phyloP scores from a whole-genome alignment of 495 filamentous ascomycete genomes.

The Rhypophila decipiens region DNA sequence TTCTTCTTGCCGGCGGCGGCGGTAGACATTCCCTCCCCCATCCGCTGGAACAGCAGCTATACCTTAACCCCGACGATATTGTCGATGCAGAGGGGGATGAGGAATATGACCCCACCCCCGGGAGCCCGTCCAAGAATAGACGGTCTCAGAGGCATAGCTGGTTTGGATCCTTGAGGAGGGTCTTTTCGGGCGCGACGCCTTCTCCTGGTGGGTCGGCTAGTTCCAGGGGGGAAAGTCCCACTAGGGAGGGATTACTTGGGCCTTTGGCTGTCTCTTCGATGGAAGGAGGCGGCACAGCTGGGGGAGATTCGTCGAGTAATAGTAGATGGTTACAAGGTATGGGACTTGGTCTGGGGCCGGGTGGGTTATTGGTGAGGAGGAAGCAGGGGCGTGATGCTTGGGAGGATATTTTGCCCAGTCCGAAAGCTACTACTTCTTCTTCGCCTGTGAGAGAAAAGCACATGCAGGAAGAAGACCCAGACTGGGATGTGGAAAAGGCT shows the following conservation, averaged over 20 bases:
- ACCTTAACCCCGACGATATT: too few relatives aligned
- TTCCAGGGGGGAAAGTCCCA: conserved; percentile 16
- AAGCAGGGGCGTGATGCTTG: conserved; percentile 39
- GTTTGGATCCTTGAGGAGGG: conserved; percentile 43
- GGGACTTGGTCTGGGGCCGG: too few relatives aligned
- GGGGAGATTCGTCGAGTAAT: too few relatives aligned
- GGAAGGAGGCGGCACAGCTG: too few relatives aligned
- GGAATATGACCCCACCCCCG: conserved; percentile 31
- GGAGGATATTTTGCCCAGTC: conserved; percentile 12
- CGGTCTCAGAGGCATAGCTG: too few relatives aligned
- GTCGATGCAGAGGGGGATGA: conserved; percentile 18
- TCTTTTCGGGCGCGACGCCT: conserved; percentile 26
- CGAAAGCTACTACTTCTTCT: neutral
- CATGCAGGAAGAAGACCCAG: conserved; percentile 22
- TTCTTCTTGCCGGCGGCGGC: conserved; percentile 40
- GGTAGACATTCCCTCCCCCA: neutral
- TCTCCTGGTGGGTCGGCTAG: conserved; percentile 10
- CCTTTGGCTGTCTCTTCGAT: too few relatives aligned
- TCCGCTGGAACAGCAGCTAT: too few relatives aligned
- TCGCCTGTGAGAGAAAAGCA: neutral
- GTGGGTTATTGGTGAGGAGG: conserved; percentile 27
- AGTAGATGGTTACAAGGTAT: too few relatives aligned
- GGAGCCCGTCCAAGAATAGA: conserved; percentile 38
- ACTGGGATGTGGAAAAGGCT: conserved; percentile 87
- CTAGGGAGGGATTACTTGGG: conserved; percentile 19